phyloP scores from a whole-genome alignment of 2,329 filamentous ascomycete genomes.

The Setomelanomma holmii region DNA sequence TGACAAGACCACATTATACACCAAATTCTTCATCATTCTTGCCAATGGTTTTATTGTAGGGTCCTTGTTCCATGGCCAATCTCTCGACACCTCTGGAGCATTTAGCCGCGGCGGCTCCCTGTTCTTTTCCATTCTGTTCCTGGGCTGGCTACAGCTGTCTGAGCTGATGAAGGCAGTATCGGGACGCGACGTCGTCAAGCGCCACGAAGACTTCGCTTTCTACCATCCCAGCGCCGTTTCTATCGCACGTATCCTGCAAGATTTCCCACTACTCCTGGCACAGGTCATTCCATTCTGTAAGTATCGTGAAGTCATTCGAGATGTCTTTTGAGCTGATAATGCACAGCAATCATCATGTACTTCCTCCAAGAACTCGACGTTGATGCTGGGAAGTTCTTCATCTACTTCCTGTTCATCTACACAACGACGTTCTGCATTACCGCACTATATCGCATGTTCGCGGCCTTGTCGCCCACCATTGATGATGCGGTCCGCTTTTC shows the following conservation, averaged over 20 bases:
- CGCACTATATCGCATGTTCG: conserved; percentile 71
- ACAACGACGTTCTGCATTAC: conserved; percentile 68
- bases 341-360: conserved; percentile 63
- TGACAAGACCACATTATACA: conserved; percentile 73
- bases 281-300: conserved; percentile 64
- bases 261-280: conserved; percentile 66
- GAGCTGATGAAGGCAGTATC: conserved; percentile 80
- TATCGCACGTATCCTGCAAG: conserved; percentile 67
- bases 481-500: conserved; percentile 71
- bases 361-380: conserved; percentile 68
- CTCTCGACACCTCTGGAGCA: conserved; percentile 65
- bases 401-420: conserved; percentile 70
- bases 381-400: conserved; percentile 69
- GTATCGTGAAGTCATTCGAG: conserved; percentile 2
- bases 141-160: conserved; percentile 75
- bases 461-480: conserved; percentile 67
- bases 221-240: conserved; percentile 72
- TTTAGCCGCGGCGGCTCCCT: conserved; percentile 69
- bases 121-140: conserved; percentile 72
- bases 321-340: conserved; percentile 9
- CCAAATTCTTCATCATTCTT: conserved; percentile 80
- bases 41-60: conserved; percentile 78
- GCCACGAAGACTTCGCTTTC: conserved; percentile 72
- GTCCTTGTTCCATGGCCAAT: conserved; percentile 76
- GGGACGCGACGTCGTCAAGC: conserved; percentile 72